phyloP scores from a whole-genome alignment of 192 early-diverging fungal genomes.

The Backusella macrospora region DNA sequence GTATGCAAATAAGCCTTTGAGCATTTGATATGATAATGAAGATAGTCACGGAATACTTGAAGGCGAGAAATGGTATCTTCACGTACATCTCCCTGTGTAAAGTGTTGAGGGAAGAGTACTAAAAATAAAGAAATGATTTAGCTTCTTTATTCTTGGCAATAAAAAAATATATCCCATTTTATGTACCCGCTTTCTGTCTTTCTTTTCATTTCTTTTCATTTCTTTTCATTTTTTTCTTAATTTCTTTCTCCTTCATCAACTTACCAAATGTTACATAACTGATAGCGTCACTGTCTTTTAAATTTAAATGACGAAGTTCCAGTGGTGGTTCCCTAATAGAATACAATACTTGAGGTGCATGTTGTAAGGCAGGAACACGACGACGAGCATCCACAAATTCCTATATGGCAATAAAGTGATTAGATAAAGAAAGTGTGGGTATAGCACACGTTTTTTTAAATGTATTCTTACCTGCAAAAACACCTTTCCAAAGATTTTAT shows the following conservation, averaged over 20 bases:
- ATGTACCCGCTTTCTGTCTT: not conserved
- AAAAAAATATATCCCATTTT: not conserved
- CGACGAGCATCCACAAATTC: slow-evolving; percentile 98
- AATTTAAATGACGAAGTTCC: slow-evolving; percentile 80
- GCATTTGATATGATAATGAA: slow-evolving; percentile 99
- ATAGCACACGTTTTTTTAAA: not conserved
- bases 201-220: not conserved
- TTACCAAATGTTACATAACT: slow-evolving; percentile 97
- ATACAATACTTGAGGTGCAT: slow-evolving; percentile 97
- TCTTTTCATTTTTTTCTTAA: not conserved
- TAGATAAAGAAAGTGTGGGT: not conserved
- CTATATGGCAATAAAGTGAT: slow-evolving; percentile 36
- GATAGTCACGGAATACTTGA: slow-evolving; percentile 96
- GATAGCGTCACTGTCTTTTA: slow-evolving; percentile 80
- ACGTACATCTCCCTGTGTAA: slow-evolving; percentile 65
- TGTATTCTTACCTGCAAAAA: slow-evolving; percentile 80
- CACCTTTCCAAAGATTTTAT: slow-evolving; percentile 92
- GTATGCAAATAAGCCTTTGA: slow-evolving; percentile 99
- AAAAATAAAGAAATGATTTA: not conserved
- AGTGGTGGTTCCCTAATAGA: slow-evolving; percentile 90
- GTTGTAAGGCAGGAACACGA: slow-evolving; percentile 83
- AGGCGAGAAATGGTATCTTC: slow-evolving; percentile 94
- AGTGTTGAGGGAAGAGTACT: slow-evolving; percentile 97
- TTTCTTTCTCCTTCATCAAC: not conserved
- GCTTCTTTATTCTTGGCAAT: not conserved